Evolutionary conservation across 208 protist genomes (phyloP).

Genomic region (Acanthamoeba divionensis): DNA sequence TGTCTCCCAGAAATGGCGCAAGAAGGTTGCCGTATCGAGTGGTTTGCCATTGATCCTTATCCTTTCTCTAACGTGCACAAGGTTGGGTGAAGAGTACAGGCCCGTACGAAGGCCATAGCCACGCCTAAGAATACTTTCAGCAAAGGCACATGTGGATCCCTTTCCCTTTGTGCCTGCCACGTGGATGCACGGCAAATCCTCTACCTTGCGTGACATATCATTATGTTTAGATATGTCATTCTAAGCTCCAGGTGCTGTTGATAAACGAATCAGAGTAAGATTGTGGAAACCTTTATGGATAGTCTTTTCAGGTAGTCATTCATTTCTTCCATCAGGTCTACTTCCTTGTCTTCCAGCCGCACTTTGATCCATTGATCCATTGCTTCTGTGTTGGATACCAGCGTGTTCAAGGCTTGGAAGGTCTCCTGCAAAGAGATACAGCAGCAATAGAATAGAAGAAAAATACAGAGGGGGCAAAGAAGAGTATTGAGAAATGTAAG

Average conservation of each 20-base stretch:
- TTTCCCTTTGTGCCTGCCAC: slow-evolving; percentile 71
- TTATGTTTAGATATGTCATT: neutral
- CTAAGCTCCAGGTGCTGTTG: neutral
- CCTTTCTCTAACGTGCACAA: slow-evolving; percentile 58
- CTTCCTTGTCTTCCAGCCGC: slow-evolving; percentile 3
- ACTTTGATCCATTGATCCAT: neutral
- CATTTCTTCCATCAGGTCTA: slow-evolving; percentile 13
- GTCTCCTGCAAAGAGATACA: neutral
- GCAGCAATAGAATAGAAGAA: neutral
- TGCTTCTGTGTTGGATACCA: neutral
- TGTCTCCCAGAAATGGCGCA: slow-evolving; percentile 27
- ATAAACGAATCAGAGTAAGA: neutral
- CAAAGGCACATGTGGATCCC: slow-evolving; percentile 65
- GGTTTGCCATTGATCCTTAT: slow-evolving; percentile 68
- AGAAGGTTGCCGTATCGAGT: slow-evolving; percentile 25
- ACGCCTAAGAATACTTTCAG: slow-evolving; percentile 62
- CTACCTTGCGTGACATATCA: neutral
- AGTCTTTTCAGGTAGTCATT: neutral
- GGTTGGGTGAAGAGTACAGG: slow-evolving; percentile 66
- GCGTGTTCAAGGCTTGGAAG: neutral
- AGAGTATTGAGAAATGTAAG: too few relatives aligned
- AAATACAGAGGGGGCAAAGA: neutral
- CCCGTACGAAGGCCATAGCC: slow-evolving; percentile 56
- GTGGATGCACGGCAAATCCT: slow-evolving; percentile 56
- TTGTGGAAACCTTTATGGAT: neutral